Percentiles rank a stretch among this genome's conserved stretches.
Conservation (phyloP, 495 filamentous ascomycete species). For the Tuber umbilicatum region DNA sequence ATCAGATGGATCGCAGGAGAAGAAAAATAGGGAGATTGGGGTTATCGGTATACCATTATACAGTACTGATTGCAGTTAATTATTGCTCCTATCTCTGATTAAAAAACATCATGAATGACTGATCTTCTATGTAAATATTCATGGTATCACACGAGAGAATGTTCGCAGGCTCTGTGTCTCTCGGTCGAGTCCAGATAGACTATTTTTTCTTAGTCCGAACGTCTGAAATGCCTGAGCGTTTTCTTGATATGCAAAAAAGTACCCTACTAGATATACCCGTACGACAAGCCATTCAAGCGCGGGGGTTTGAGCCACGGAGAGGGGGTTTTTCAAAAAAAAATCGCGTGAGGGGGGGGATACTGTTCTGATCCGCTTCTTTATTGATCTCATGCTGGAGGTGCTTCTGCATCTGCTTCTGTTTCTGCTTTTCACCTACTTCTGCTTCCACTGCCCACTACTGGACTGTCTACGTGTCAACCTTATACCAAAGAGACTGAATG, state of each 20-base stretch:
- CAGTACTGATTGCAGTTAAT: background rate
- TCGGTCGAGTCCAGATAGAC: background rate
- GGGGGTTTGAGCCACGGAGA: background rate
- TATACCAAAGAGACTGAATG: background rate
- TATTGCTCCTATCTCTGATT: background rate
- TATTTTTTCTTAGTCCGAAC: too few relatives aligned
- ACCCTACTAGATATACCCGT: slow-evolving; percentile 19
- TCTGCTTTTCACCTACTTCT: background rate
- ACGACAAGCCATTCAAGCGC: slow-evolving; percentile 11
- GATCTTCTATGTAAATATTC: background rate
- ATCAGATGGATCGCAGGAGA: slow-evolving; percentile 33
- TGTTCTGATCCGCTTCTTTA: slow-evolving; percentile 15
- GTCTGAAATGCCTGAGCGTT: slow-evolving; percentile 2
- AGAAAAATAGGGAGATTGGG: slow-evolving; percentile 30
- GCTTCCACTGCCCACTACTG: slow-evolving; percentile 7
- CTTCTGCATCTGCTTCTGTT: background rate
- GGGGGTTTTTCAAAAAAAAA: background rate
- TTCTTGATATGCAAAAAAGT: slow-evolving; percentile 11
- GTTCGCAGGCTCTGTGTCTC: background rate
- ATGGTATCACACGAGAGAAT: background rate
- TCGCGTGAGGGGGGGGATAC: slow-evolving; percentile 2
- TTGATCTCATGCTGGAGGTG: slow-evolving; percentile 4
- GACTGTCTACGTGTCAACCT: slow-evolving; percentile 35
- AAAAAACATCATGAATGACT: background rate
- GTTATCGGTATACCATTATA: background rate